A percentile compares a stretch with the other conserved stretches of the same genome.
Conservation (phyloP, 139 green algal species). For the Ettlia oleoabundans region DNA sequence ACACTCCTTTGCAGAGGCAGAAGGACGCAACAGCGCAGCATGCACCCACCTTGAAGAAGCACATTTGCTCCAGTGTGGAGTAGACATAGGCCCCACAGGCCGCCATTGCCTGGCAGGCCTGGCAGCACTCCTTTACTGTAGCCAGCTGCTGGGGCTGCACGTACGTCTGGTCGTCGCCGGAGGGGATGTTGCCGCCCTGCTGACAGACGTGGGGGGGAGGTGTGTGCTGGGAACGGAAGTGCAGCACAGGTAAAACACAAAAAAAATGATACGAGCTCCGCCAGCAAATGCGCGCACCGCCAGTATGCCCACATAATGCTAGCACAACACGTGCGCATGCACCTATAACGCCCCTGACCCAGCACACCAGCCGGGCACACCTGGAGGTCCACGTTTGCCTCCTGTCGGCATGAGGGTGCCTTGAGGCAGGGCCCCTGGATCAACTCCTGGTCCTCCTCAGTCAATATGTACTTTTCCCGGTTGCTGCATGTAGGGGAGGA, state of each 20-base stretch:
- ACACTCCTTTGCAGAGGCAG: not conserved
- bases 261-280: not conserved
- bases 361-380: not conserved
- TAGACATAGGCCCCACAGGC: constrained; percentile 10
- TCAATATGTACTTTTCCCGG: constrained; percentile 9
- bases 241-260: too few species aligned
- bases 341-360: not conserved
- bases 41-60: not conserved
- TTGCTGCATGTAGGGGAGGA: not conserved
- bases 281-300: too few species aligned
- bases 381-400: not conserved
- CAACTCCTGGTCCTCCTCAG: constrained; percentile 16
- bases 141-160: not conserved
- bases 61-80: not conserved
- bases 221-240: not conserved
- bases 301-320: too few species aligned
- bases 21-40: not conserved
- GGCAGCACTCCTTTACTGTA: not conserved
- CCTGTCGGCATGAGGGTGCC: not conserved
- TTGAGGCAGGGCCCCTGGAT: not conserved
- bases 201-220: not conserved
- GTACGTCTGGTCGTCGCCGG: not conserved
- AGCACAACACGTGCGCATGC: too few species aligned
- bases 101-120: not conserved
- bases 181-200: constrained; percentile 2